A percentile compares a stretch with the other conserved stretches of the same genome.
Conservation (phyloP, 768 basidiomycete genomes). For the Lentinus brumalis region DNA sequence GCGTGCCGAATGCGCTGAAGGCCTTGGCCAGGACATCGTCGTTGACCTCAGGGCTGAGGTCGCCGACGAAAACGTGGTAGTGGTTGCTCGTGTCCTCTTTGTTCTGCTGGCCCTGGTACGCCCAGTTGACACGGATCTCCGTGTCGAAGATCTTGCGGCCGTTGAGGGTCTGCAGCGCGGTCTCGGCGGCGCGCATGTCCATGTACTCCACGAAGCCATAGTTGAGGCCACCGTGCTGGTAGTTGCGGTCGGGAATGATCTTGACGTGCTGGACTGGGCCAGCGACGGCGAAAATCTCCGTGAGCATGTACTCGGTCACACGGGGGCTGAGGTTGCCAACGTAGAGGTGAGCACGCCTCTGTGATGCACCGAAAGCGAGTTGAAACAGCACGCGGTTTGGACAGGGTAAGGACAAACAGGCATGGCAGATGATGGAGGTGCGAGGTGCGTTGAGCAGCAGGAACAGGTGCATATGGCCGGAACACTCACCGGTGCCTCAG, state of each 20-base stretch:
- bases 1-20: slow-evolving; percentile 93
- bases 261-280: slow-evolving; percentile 98
- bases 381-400: neutral
- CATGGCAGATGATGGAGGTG: slow-evolving; percentile 10
- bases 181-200: slow-evolving; percentile 98
- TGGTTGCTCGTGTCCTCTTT: slow-evolving; percentile 99
- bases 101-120: slow-evolving; percentile 96
- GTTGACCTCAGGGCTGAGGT: slow-evolving; percentile 98
- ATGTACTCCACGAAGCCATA: slow-evolving; percentile 99
- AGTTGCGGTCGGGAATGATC: slow-evolving; percentile 99
- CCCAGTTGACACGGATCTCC: slow-evolving; percentile 99
- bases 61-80: slow-evolving; percentile 99
- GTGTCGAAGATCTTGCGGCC: slow-evolving; percentile 99
- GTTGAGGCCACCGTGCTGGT: slow-evolving; percentile 98
- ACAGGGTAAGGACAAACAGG: neutral
- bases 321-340: slow-evolving; percentile 97
- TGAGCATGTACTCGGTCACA: slow-evolving; percentile 99
- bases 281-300: slow-evolving; percentile 95
- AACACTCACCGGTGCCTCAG: slow-evolving; percentile 75
- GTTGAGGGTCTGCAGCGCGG: slow-evolving; percentile 97
- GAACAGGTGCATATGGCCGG: neutral
- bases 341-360: slow-evolving; percentile 96
- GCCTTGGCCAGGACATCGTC: slow-evolving; percentile 97
- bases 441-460: neutral
- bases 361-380: slow-evolving; percentile 24